A percentile compares a stretch with the other conserved stretches of the same genome.
phyloP scores from a whole-genome alignment of 148 eudicot species.

The Dianthus caryophyllus region DNA sequence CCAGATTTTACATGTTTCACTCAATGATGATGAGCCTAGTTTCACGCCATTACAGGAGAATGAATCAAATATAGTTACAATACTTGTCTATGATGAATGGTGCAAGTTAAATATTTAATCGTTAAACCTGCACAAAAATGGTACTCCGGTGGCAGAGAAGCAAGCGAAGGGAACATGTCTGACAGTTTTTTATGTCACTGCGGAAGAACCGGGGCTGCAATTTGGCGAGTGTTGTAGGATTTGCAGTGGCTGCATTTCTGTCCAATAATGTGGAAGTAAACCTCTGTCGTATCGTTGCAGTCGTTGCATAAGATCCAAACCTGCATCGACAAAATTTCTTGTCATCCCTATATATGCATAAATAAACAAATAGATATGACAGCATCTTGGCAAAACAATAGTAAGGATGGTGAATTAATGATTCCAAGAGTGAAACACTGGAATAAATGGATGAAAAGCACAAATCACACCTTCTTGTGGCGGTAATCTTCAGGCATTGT shows the following conservation, averaged over 20 bases:
- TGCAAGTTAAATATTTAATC: conserved; percentile 15
- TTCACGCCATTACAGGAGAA: conserved; percentile 4
- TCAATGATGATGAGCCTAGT: neutral
- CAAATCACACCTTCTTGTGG: conserved; percentile 61
- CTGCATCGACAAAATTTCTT: conserved; percentile 34
- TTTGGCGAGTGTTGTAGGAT: conserved; percentile 80
- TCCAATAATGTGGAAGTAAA: conserved; percentile 82
- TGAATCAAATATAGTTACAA: conserved; percentile 13
- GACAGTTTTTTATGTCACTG: neutral
- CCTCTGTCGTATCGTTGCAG: conserved; percentile 92
- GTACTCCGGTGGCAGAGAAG: conserved; percentile 8
- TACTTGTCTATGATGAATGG: conserved; percentile 22
- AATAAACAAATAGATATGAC: neutral
- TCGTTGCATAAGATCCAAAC: conserved; percentile 92
- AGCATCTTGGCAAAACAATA: neutral
- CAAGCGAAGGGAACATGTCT: neutral
- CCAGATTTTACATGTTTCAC: neutral
- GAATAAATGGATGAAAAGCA: neutral
- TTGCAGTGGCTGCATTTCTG: conserved; percentile 89
- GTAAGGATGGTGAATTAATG: too few species aligned
- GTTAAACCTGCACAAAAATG: conserved; percentile 25
- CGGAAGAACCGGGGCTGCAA: conserved; percentile 83
- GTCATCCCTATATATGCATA: neutral
- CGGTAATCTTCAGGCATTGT: conserved; percentile 89
- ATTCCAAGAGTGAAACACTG: too few species aligned